A percentile compares a stretch with the other conserved stretches of the same genome.
Evolutionary conservation across 495 filamentous ascomycete genomes (phyloP).

Genomic region (Aspergillus egyptiacus): DNA sequence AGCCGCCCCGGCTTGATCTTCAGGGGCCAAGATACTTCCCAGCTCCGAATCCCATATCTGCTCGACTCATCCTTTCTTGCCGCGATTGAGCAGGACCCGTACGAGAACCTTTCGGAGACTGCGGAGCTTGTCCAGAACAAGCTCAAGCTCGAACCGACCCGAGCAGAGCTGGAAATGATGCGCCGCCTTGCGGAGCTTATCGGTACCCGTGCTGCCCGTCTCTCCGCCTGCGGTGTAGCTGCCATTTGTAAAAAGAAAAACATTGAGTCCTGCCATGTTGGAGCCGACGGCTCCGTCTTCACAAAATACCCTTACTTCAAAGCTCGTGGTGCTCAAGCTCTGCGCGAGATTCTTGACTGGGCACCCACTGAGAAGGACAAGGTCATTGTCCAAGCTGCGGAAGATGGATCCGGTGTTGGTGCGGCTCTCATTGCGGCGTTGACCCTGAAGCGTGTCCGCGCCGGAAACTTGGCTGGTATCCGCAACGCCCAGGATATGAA

Average conservation of each 20-base stretch:
- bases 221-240: conserved; percentile 89
- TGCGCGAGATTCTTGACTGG: conserved; percentile 95
- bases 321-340: conserved; percentile 75
- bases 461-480: conserved; percentile 74
- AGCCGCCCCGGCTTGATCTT: conserved; percentile 74
- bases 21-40: conserved; percentile 69
- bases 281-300: conserved; percentile 93
- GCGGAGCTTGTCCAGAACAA: conserved; percentile 68
- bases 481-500: conserved; percentile 56
- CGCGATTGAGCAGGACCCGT: conserved; percentile 90
- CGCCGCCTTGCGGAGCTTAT: conserved; percentile 88
- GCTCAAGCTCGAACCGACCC: conserved; percentile 60
- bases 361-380: conserved; percentile 71
- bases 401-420: conserved; percentile 95
- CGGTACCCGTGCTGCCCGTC: conserved; percentile 85
- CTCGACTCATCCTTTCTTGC: conserved; percentile 94
- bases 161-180: conserved; percentile 76
- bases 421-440: conserved; percentile 91
- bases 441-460: conserved; percentile 78
- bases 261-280: conserved; percentile 81
- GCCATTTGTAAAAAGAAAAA: conserved; percentile 96
- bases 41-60: conserved; percentile 74
- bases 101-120: conserved; percentile 87
- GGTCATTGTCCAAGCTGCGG: conserved; percentile 76
- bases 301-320: conserved; percentile 99